These are phyloP conservation scores for Porcisia hertigi DNA, from an alignment of 208 protist species.

Conservation along the genomic window DNA sequence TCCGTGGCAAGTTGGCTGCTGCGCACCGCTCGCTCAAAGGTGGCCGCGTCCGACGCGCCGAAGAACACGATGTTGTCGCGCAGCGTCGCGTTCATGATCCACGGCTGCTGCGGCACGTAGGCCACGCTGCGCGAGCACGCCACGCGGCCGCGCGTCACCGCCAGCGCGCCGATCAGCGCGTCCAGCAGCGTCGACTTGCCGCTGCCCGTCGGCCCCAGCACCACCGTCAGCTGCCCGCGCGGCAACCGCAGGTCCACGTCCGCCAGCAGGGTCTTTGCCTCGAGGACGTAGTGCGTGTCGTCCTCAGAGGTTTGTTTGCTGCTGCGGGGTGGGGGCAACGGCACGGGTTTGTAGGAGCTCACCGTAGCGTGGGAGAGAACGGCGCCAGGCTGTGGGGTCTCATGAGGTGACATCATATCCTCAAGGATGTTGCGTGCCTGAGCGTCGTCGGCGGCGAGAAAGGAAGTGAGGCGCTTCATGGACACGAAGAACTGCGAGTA, in stretches of 20 bases:
- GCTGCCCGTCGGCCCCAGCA: constrained; percentile 50
- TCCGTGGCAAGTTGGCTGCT: constrained; percentile 78
- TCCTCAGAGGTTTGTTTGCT: constrained; percentile 12
- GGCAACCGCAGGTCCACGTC: constrained; percentile 28
- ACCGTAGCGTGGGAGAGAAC: constrained; percentile 45
- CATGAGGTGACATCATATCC: constrained; percentile 11
- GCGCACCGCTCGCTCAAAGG: constrained; percentile 55
- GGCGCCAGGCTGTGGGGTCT: constrained; percentile 19
- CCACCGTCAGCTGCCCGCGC: constrained; percentile 41
- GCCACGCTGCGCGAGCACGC: constrained; percentile 43
- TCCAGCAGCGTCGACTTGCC: constrained; percentile 63
- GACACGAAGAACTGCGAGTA: constrained; percentile 78
- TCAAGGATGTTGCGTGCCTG: constrained; percentile 24
- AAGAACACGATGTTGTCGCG: constrained; percentile 94
- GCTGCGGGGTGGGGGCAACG: constrained; percentile 32
- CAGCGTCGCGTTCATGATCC: constrained; percentile 90
- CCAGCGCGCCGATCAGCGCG: constrained; percentile 45
- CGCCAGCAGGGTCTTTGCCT: constrained; percentile 14
- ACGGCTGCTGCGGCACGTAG: constrained; percentile 91
- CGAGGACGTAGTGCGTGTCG: constrained; percentile 8
- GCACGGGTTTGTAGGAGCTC: constrained; percentile 49
- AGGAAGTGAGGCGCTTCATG: constrained; percentile 68
- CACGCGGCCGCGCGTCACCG: constrained; percentile 41
- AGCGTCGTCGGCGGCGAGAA: constrained; percentile 59
- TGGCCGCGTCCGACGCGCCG: constrained; percentile 39